Evolutionary conservation across 345 rosid species (phyloP), one percentile per base, ranked within the genome.

Genomic region (Lepidium didymum): DNA sequence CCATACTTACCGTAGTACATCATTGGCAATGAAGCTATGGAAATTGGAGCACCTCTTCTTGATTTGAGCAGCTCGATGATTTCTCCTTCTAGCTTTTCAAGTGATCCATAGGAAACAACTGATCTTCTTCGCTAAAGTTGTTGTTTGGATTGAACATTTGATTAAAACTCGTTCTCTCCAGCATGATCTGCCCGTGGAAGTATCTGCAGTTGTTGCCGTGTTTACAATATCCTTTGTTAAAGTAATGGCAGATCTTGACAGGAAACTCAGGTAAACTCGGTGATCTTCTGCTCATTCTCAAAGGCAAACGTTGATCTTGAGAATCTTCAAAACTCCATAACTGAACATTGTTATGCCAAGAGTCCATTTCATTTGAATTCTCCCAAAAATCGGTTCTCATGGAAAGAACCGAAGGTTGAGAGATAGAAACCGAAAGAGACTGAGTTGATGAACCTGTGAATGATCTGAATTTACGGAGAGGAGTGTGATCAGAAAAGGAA

Each of bases 11-110:
- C 97, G n/a, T 78, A 85, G 58, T 91, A 94, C 82, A 89, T 70
- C 87, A 86, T 85, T 6, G 99, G 97, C 75, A 94, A 77, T 2
- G 97, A 87, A 56, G 99, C 99, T 33, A 94, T 94, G 0, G 99
- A 91, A 46, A 94, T 87, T 0, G 99, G 97, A 54, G 79, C 56
- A 35, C 99, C 96, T 76, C 89, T 82, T 76, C 95, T 85, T 1
- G 88, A 80, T 81, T 87, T 87, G 47, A 94, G 73, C 7, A 94
- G 87, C 76, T 91, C 95, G 0, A 88, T 69, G 35, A 94, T 80
- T 84, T 94, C 99, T 79, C 82, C 60, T 66, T 87, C 96, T 15
- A 94, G 89, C 76, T 85, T 91, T 68, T 87, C 93, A 16, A 94
- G 88, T 33, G 99, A 81, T 23, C 79, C 77, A 0, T 86, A 84